These are phyloP conservation scores for Podila epicladia DNA, from an alignment of 192 early-diverging fungal genomes.

Conservation along the genomic window DNA sequence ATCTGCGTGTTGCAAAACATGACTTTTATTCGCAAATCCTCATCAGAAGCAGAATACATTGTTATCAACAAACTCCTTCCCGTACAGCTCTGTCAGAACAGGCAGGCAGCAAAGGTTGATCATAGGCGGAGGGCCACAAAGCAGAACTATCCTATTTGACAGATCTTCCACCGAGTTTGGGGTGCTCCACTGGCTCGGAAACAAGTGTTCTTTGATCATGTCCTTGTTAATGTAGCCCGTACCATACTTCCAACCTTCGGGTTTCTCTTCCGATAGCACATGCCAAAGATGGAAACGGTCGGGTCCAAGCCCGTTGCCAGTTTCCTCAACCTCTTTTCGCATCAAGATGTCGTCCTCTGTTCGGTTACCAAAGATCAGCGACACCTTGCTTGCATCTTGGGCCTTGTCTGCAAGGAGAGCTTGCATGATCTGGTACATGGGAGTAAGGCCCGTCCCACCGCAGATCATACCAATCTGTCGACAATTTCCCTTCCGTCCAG, in stretches of 20 bases:
- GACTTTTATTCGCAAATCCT: background rate
- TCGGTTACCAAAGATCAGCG: constrained; percentile 82
- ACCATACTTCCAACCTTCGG: constrained; percentile 45
- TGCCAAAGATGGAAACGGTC: constrained; percentile 77
- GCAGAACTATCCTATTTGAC: constrained; percentile 38
- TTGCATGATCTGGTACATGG: constrained; percentile 82
- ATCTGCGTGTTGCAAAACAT: no score
- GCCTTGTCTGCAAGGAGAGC: constrained; percentile 69
- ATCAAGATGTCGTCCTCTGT: constrained; percentile 83
- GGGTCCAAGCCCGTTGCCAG: constrained; percentile 63
- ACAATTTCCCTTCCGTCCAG: constrained; percentile 52
- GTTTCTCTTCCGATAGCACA: constrained; percentile 54
- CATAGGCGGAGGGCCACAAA: constrained; percentile 58
- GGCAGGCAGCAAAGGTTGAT: constrained; percentile 51
- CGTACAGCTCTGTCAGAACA: constrained; percentile 30
- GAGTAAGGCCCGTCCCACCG: constrained; percentile 90
- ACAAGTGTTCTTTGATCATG: constrained; percentile 42
- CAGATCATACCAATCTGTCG: constrained; percentile 83
- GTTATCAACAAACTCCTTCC: constrained; percentile 36
- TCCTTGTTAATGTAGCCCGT: constrained; percentile 38
- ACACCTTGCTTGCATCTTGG: constrained; percentile 74
- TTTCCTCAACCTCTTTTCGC: constrained; percentile 69
- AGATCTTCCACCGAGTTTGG: constrained; percentile 6
- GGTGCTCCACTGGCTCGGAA: constrained; percentile 4
- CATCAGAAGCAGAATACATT: constrained; percentile 40